Evolutionary conservation across 805 yeast genomes (phyloP).

Genomic region (Ogataea neopini): DNA sequence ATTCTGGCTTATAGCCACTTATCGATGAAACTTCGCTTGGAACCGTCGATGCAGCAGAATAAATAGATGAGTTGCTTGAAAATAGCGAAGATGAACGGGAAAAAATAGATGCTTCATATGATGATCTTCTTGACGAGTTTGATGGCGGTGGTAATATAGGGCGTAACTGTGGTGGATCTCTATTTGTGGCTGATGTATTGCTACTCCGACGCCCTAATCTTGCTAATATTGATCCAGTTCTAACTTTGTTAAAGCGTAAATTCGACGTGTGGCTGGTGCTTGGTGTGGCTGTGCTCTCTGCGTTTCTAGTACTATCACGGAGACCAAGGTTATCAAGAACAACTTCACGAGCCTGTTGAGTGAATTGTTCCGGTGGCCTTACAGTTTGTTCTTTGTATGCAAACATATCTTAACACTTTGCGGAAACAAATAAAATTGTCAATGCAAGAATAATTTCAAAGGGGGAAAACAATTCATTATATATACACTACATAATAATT

Average conservation of each 20-base stretch:
- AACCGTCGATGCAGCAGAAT: conserved; percentile 11
- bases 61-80: conserved; percentile 11
- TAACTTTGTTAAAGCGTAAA: conserved; percentile 7
- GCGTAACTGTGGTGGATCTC: conserved; percentile 1
- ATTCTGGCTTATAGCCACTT: background rate
- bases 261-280: background rate
- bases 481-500: conserved; percentile 3
- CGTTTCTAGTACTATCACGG: background rate
- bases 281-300: background rate
- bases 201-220: conserved; percentile 6
- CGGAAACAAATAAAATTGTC: background rate
- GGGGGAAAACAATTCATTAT: conserved; percentile 1
- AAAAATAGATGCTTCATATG: conserved; percentile 13
- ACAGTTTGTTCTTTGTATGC: conserved; percentile 18
- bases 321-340: conserved; percentile 24
- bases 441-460: background rate
- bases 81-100: conserved; percentile 12
- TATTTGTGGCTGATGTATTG: background rate
- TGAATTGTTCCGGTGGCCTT: conserved; percentile 29
- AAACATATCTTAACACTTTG: conserved; percentile 12
- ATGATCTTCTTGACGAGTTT: conserved; percentile 9
- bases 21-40: conserved; percentile 7
- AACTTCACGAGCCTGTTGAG: conserved; percentile 27
- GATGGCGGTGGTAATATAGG: conserved; percentile 7
- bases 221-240: conserved; percentile 15